phyloP scores from a whole-genome alignment of 1,284 basidiomycete species.

The Ceratorhiza oryzae-sativae region DNA sequence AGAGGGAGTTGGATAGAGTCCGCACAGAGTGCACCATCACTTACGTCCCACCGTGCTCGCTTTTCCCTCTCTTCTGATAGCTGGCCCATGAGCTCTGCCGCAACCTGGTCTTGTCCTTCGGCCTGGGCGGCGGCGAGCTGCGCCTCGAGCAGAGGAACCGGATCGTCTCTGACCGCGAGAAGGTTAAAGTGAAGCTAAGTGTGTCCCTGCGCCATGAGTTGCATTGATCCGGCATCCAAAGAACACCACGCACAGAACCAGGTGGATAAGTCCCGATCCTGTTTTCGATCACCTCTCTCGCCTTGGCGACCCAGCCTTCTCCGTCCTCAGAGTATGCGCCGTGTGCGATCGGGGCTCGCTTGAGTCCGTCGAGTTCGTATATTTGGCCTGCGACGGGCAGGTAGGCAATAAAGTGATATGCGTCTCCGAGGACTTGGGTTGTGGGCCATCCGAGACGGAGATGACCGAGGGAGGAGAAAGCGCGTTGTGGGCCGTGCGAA shows the following conservation, averaged over 20 bases:
- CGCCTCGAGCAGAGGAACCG: conserved; percentile 68
- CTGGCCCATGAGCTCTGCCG: conserved; percentile 62
- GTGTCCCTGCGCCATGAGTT: not conserved
- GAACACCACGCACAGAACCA: conserved; percentile 67
- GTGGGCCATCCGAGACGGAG: conserved; percentile 64
- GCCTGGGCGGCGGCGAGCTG: conserved; percentile 61
- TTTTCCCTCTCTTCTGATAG: conserved; percentile 81
- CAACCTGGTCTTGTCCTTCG: conserved; percentile 56
- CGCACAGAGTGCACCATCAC: conserved; percentile 48
- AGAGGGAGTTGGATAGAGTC: conserved; percentile 5
- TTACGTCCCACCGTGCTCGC: conserved; percentile 79
- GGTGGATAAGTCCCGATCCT: conserved; percentile 87
- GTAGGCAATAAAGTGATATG: conserved; percentile 94
- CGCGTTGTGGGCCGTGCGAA: conserved; percentile 85
- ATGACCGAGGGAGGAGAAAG: conserved; percentile 87
- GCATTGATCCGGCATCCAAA: not conserved
- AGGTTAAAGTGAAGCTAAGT: conserved; percentile 87
- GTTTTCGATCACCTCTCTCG: conserved; percentile 83
- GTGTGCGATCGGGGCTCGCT: conserved; percentile 79
- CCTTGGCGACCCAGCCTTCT: conserved; percentile 82
- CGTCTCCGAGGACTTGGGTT: conserved; percentile 76
- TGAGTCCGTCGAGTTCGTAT: conserved; percentile 92
- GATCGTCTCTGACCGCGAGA: conserved; percentile 82
- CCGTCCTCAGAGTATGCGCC: conserved; percentile 68
- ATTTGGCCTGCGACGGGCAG: conserved; percentile 80